Evolutionary conservation across 2,329 filamentous ascomycete genomes (phyloP).

Genomic region (Xylariales sp.): DNA sequence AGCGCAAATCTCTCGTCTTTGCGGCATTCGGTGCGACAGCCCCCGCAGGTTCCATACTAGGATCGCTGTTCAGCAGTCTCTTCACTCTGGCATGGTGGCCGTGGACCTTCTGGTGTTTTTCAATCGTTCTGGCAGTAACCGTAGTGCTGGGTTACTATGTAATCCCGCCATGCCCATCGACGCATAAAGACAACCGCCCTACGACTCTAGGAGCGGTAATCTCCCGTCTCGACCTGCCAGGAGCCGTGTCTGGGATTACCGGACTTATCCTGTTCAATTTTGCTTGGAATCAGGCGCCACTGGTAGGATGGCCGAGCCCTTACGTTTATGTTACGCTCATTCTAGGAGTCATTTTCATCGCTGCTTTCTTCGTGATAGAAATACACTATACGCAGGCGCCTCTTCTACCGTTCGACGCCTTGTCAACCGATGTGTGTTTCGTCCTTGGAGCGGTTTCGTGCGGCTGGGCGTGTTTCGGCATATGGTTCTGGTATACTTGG

Average conservation of each 20-base stretch:
- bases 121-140: slow-evolving; percentile 22
- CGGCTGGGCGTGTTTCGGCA: slow-evolving; percentile 51
- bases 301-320: slow-evolving; percentile 45
- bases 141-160: slow-evolving; percentile 16
- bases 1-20: slow-evolving; percentile 30
- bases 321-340: slow-evolving; percentile 49
- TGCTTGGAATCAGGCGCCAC: slow-evolving; percentile 54
- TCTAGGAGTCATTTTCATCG: slow-evolving; percentile 43
- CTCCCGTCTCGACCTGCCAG: slow-evolving; percentile 21
- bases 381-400: slow-evolving; percentile 40
- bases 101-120: slow-evolving; percentile 25
- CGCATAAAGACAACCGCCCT: slow-evolving; percentile 2
- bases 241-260: slow-evolving; percentile 35
- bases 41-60: slow-evolving; percentile 26
- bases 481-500: slow-evolving; percentile 49
- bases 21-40: slow-evolving; percentile 30
- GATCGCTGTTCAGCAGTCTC: slow-evolving; percentile 23
- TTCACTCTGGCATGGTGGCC: slow-evolving; percentile 27
- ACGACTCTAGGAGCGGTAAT: slow-evolving; percentile 9
- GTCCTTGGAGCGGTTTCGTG: slow-evolving; percentile 50
- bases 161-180: slow-evolving; percentile 13
- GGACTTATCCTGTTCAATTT: slow-evolving; percentile 53
- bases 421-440: slow-evolving; percentile 45
- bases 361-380: slow-evolving; percentile 48
- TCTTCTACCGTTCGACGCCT: slow-evolving; percentile 51